Evolutionary conservation across 2,329 filamentous ascomycete species (phyloP).

Genomic region (Calonectria pseudoreteaudii): DNA sequence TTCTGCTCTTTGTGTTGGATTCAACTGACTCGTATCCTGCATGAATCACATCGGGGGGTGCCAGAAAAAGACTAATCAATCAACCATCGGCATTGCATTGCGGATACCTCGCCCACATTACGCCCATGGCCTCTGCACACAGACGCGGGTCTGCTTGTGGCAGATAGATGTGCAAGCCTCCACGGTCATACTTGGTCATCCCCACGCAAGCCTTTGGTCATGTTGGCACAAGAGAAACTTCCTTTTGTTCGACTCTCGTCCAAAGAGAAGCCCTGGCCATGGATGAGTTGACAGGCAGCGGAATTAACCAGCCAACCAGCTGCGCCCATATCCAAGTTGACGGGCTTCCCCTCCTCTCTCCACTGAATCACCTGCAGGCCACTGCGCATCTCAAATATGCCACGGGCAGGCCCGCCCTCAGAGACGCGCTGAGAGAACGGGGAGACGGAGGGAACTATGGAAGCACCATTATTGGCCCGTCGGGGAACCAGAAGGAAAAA

Average conservation of each 20-base stretch:
- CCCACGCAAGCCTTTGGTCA: not conserved
- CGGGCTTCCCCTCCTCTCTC: conserved; percentile 16
- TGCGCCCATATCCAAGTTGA: not conserved
- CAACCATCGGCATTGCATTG: not conserved
- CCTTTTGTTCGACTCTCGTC: not conserved
- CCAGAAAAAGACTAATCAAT: conserved; percentile 24
- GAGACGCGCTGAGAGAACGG: conserved; percentile 11
- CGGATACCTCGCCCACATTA: conserved; percentile 1
- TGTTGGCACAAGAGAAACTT: not conserved
- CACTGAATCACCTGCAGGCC: conserved; percentile 40
- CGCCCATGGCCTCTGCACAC: conserved; percentile 13
- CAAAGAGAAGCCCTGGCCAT: not conserved
- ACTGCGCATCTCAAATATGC: conserved; percentile 28
- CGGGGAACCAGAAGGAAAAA: not conserved
- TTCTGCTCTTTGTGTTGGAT: conserved; percentile 1
- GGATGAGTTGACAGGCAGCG: not conserved
- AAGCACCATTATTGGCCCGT: conserved; percentile 22
- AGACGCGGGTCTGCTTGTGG: conserved; percentile 10
- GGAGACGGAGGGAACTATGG: conserved; percentile 9
- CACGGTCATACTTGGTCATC: not conserved
- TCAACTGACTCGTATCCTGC: conserved; percentile 40
- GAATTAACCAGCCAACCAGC: conserved; percentile 4
- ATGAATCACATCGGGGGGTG: conserved; percentile 38
- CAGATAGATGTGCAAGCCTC: conserved; percentile 2
- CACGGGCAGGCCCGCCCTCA: conserved; percentile 31